A percentile compares a stretch with the other conserved stretches of the same genome.
phyloP scores from a whole-genome alignment of 768 basidiomycete species.

The Phaffia australis region DNA sequence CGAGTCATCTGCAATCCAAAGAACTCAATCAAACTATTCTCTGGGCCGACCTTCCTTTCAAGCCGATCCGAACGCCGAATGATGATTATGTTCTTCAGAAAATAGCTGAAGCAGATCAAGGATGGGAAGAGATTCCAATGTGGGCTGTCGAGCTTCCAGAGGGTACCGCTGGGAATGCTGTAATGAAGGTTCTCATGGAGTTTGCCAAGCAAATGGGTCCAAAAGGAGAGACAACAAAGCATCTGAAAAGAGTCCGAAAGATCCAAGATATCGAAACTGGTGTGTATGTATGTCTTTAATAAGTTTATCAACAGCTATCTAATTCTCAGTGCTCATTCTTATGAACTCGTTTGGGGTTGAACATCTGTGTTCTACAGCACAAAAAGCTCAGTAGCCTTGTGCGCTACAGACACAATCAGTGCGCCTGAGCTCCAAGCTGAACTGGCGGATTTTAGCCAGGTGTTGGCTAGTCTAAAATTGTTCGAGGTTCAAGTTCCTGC shows the following conservation, averaged over 20 bases:
- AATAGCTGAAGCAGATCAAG: constrained; percentile 18
- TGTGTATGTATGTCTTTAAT: background rate
- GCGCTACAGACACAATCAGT: constrained; percentile 18
- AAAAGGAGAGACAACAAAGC: constrained; percentile 14
- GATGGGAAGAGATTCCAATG: constrained; percentile 22
- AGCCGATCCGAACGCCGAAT: constrained; percentile 6
- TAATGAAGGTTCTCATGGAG: constrained; percentile 19
- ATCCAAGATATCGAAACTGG: background rate
- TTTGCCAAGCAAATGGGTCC: background rate
- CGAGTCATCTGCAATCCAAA: background rate
- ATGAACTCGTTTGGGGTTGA: background rate
- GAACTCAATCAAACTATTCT: constrained; percentile 15
- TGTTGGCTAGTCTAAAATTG: constrained; percentile 27
- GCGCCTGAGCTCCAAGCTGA: constrained; percentile 19
- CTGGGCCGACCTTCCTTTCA: constrained; percentile 12
- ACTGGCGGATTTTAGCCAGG: constrained; percentile 24
- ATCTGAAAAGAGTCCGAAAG: constrained; percentile 25
- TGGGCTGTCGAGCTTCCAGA: constrained; percentile 22
- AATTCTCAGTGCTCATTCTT: background rate
- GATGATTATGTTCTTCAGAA: constrained; percentile 18
- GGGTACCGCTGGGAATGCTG: constrained; percentile 5
- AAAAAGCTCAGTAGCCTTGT: constrained; percentile 30
- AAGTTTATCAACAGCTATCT: background rate
- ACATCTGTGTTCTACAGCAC: background rate
- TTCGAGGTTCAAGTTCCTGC: constrained; percentile 46